Base-by-base conservation (phyloP, 2,329 filamentous ascomycete species). In the Trichoderma harzianum region DNA sequence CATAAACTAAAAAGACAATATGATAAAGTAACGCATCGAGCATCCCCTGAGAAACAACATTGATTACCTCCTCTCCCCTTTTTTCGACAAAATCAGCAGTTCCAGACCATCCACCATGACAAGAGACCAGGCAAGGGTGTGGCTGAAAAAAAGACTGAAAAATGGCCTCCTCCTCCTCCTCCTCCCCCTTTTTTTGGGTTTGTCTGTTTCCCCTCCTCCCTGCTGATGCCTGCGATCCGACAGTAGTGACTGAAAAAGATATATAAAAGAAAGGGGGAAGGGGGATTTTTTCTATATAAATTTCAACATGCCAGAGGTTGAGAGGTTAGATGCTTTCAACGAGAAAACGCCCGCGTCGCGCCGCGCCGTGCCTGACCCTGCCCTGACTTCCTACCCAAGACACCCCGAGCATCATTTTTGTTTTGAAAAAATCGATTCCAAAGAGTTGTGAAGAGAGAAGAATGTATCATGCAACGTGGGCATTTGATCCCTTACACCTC, bases 281-380 rank as follows among this genome's bases (percentile, higher is more conserved):
- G 24, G 60, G 39, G 51, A 3, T 28, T 58, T 69, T 70, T 43
- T 66, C 69, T 65, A 65, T 70, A 57, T 57, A 65, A 43, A 28
- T 34, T 62, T 62, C 67, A 62, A 53, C 47, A 62, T 62, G 55
- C 67, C 39, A 53, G 67, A 69, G 67, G 57, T 53, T 53, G 43
- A 60, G 43, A 47, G 39, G 57, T 34, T 69, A 36, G 66, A 72
- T 72, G 70, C 70, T 63, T 65, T 62, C 55, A 55, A 72, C 39
- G 57, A 55, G 51, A 69, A 72, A 69, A 69, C 67, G 67, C 67
- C 67, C 67, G 67, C 67, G 67, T 43, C 67, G 30, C 30, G 39
- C 39, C 57, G 66, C 63, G 70, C 70, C 70, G 63, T 39, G 55
- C 66, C 70, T 47, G 55, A 26, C 57, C 65, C 57, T 72, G 70